phyloP scores from a whole-genome alignment of 768 basidiomycete species.

The Tricholoma hemisulphureum region DNA sequence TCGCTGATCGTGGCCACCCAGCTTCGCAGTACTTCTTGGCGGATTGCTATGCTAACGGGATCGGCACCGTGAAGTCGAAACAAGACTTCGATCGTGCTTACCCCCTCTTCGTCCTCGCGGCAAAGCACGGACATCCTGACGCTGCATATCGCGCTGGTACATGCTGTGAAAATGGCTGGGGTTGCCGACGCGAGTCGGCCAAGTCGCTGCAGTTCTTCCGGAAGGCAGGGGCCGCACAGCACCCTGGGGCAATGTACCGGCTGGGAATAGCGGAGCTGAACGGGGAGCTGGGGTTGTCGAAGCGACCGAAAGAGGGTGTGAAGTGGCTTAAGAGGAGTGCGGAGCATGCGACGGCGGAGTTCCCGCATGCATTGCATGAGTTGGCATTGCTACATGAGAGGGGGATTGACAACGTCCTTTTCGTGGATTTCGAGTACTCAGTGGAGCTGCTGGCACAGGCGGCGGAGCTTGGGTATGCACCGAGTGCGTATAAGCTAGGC shows the following conservation, averaged over 20 bases:
- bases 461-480: conserved; percentile 93
- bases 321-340: conserved; percentile 98
- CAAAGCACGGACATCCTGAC: conserved; percentile 96
- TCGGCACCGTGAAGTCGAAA: conserved; percentile 82
- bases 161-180: conserved; percentile 99
- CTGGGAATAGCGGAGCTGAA: conserved; percentile 96
- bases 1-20: conserved; percentile 92
- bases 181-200: conserved; percentile 85
- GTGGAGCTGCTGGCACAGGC: conserved; percentile 93
- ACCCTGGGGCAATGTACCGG: conserved; percentile 95
- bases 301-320: conserved; percentile 92
- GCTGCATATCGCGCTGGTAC: conserved; percentile 94
- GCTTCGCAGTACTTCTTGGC: conserved; percentile 97
- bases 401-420: conserved; percentile 98
- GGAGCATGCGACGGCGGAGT: conserved; percentile 91
- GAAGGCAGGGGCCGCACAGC: conserved; percentile 87
- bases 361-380: conserved; percentile 95
- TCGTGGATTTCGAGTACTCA: conserved; percentile 94
- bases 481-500: conserved; percentile 91
- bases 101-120: conserved; percentile 92
- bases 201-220: conserved; percentile 93
- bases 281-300: conserved; percentile 84
- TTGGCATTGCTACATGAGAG: conserved; percentile 90
- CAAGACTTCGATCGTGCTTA: conserved; percentile 98
- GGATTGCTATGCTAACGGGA: conserved; percentile 98